Evolutionary conservation across 208 protist species (phyloP).

Genomic region (Trypanosoma brucei): DNA sequence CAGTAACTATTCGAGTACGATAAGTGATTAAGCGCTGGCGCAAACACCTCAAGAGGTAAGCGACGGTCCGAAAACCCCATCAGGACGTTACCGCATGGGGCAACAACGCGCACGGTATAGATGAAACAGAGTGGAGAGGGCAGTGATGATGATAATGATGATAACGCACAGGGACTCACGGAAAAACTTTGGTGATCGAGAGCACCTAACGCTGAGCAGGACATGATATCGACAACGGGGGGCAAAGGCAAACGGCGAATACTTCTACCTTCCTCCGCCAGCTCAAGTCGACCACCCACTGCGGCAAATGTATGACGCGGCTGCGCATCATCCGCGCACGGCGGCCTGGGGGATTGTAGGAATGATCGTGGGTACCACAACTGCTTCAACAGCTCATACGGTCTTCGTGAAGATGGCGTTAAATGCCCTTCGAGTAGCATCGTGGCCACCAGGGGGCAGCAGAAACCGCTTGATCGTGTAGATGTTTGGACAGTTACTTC

Average conservation of each 20-base stretch:
- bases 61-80: conserved; percentile 54
- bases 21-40: conserved; percentile 30
- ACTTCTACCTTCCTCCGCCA: conserved; percentile 14
- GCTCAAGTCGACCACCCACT: conserved; percentile 8
- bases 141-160: conserved; percentile 1
- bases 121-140: background rate
- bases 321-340: background rate
- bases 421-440: too few relatives aligned
- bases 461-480: too few relatives aligned
- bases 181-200: conserved; percentile 32
- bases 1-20: conserved; percentile 44
- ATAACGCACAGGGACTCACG: background rate
- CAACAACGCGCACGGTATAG: background rate
- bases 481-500: too few relatives aligned
- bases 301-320: conserved; percentile 12
- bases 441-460: too few relatives aligned
- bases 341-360: background rate
- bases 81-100: conserved; percentile 23
- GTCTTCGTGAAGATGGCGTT: too few relatives aligned
- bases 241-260: conserved; percentile 16
- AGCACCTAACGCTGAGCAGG: conserved; percentile 29
- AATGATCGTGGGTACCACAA: background rate
- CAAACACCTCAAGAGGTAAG: conserved; percentile 48
- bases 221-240: conserved; percentile 19
- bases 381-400: background rate